Evolutionary conservation across 192 early-diverging fungal genomes (phyloP).

Genomic region (Chytriomyces confervae): DNA sequence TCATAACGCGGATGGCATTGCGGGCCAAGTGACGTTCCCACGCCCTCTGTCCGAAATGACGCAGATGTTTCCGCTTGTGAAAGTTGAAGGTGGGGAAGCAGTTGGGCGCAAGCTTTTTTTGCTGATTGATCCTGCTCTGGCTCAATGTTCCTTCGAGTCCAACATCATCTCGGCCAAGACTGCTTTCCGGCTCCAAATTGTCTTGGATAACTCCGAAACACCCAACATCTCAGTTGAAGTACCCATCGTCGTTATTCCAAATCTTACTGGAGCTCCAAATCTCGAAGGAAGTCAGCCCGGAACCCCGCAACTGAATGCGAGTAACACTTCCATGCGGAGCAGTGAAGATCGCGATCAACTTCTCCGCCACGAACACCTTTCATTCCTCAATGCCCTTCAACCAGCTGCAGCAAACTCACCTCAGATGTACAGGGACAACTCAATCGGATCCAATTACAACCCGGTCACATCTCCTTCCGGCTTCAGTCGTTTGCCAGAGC

Average conservation of each 20-base stretch:
- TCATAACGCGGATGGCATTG: slow-evolving; percentile 6
- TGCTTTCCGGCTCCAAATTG: slow-evolving; percentile 36
- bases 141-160: slow-evolving; percentile 7
- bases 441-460: not conserved
- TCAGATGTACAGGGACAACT: not conserved
- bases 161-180: slow-evolving; percentile 25
- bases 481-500: not conserved
- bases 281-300: not conserved
- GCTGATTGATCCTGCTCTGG: slow-evolving; percentile 27
- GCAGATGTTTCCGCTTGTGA: slow-evolving; percentile 12
- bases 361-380: not conserved
- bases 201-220: slow-evolving; percentile 13
- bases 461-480: not conserved
- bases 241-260: slow-evolving; percentile 33
- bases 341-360: not conserved
- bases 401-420: not conserved
- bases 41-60: slow-evolving; percentile 30
- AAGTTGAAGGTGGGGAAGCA: not conserved
- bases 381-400: slow-evolving; percentile 4
- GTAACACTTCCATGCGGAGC: not conserved
- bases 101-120: slow-evolving; percentile 4
- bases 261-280: not conserved
- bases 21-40: slow-evolving; percentile 15
- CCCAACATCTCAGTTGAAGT: slow-evolving; percentile 37
- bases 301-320: not conserved